Evolutionary conservation across 2,329 filamentous ascomycete species (phyloP).

Genomic region (Madurella mycetomatis): DNA sequence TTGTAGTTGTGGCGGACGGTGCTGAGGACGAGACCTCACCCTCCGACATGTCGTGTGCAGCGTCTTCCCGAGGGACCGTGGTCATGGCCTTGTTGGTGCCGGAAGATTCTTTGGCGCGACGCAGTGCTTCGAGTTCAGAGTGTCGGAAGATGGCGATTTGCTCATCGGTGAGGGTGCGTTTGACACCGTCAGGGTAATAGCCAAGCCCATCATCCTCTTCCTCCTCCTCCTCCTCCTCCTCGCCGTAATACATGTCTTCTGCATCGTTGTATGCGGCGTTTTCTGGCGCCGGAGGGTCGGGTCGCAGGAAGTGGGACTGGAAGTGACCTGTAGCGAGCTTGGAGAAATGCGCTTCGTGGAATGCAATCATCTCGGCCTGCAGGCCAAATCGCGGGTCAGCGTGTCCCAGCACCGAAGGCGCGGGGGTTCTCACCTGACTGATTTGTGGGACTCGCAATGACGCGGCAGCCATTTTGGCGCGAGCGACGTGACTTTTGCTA

Average conservation of each 20-base stretch:
- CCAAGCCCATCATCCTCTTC: slow-evolving; percentile 67
- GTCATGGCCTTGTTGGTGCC: slow-evolving; percentile 27
- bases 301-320: slow-evolving; percentile 40
- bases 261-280: slow-evolving; percentile 22
- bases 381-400: neutral
- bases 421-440: slow-evolving; percentile 5
- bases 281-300: slow-evolving; percentile 19
- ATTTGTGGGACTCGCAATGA: slow-evolving; percentile 28
- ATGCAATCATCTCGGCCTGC: slow-evolving; percentile 56
- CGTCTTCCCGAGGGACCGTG: slow-evolving; percentile 6
- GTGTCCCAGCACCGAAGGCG: neutral
- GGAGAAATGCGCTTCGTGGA: slow-evolving; percentile 59
- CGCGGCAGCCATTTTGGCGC: slow-evolving; percentile 21
- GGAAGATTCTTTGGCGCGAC: slow-evolving; percentile 46
- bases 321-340: slow-evolving; percentile 43
- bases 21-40: slow-evolving; percentile 23
- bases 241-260: slow-evolving; percentile 33
- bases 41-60: slow-evolving; percentile 18
- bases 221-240: slow-evolving; percentile 52
- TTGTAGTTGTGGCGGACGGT: slow-evolving; percentile 18
- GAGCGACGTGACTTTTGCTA: slow-evolving; percentile 9
- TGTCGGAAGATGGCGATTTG: slow-evolving; percentile 89
- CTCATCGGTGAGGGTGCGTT: slow-evolving; percentile 85
- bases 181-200: slow-evolving; percentile 80
- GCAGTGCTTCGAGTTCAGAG: slow-evolving; percentile 72